phyloP scores from a whole-genome alignment of 495 filamentous ascomycete species.

The Halenospora varia region DNA sequence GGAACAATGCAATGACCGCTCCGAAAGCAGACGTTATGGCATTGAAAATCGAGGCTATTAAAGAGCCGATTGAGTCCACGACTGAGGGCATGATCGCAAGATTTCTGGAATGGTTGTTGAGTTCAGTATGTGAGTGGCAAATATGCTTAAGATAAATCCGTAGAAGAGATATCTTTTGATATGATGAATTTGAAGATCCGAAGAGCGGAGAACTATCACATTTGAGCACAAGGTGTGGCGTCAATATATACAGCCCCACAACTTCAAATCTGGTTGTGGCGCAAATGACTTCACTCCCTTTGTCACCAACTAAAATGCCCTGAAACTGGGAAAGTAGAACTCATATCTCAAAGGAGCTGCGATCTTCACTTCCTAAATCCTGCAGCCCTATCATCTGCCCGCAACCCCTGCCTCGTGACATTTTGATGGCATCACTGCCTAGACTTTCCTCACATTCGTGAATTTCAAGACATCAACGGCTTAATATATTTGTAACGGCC shows the following conservation, averaged over 20 bases:
- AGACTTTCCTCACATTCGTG: too few species aligned
- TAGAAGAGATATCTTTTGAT: too few species aligned
- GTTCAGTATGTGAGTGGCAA: neutral
- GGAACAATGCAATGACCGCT: conserved; percentile 28
- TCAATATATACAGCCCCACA: neutral
- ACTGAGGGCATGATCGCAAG: conserved; percentile 31
- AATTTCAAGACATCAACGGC: too few species aligned
- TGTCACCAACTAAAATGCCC: too few species aligned
- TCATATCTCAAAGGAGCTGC: neutral
- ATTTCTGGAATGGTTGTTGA: conserved; percentile 4
- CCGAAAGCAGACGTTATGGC: conserved; percentile 22
- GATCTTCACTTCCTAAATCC: neutral
- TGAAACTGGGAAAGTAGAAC: too few species aligned
- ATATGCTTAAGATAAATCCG: neutral
- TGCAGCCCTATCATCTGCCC: too few species aligned
- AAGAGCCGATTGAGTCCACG: conserved; percentile 28
- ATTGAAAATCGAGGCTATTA: conserved; percentile 32
- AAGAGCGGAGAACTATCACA: too few species aligned
- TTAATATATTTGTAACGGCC: too few species aligned
- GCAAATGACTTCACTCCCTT: conserved; percentile 1
- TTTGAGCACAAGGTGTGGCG: neutral
- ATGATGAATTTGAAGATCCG: too few species aligned
- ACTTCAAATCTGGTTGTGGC: neutral
- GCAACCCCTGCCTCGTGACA: too few species aligned
- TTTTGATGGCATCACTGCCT: too few species aligned